phyloP scores from a whole-genome alignment of 2,329 filamentous ascomycete species.

The Cladosporium cucumerinum region DNA sequence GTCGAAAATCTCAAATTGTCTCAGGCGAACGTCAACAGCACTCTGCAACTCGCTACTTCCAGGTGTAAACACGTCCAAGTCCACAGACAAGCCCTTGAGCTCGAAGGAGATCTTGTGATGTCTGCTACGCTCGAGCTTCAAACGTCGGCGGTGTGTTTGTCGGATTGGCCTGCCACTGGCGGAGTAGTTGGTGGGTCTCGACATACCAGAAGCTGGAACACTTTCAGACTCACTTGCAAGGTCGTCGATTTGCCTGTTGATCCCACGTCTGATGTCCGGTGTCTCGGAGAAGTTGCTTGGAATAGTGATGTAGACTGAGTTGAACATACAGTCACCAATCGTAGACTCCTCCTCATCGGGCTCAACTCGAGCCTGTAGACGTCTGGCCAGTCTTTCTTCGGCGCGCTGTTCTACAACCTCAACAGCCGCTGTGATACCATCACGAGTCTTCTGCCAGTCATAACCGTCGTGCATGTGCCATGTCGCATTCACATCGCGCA shows the following conservation, averaged over 20 bases:
- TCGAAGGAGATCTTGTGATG: constrained; percentile 96
- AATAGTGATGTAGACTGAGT: constrained; percentile 96
- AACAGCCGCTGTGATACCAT: constrained; percentile 82
- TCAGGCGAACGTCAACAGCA: constrained; percentile 78
- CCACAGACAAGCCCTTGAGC: constrained; percentile 75
- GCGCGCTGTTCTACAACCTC: constrained; percentile 82
- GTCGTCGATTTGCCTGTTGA: constrained; percentile 87
- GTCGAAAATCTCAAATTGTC: constrained; percentile 86
- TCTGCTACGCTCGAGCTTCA: constrained; percentile 79
- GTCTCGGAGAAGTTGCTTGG: constrained; percentile 76
- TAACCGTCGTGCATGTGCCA: constrained; percentile 99
- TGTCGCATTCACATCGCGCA: constrained; percentile 87
- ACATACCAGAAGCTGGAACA: constrained; percentile 65
- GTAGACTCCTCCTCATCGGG: constrained; percentile 76
- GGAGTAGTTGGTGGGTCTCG: constrained; percentile 54
- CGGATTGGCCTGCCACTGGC: constrained; percentile 29
- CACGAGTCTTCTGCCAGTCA: constrained; percentile 86
- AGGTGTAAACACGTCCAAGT: constrained; percentile 76
- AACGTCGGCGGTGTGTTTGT: constrained; percentile 36
- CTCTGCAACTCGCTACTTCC: constrained; percentile 77
- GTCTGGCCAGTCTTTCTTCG: constrained; percentile 64
- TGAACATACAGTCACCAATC: constrained; percentile 95
- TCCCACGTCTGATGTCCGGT: constrained; percentile 72
- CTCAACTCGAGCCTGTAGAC: constrained; percentile 52
- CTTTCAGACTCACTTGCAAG: constrained; percentile 85